Conservation (phyloP, 1,284 basidiomycete species). For the Neonothopanus nambi region DNA sequence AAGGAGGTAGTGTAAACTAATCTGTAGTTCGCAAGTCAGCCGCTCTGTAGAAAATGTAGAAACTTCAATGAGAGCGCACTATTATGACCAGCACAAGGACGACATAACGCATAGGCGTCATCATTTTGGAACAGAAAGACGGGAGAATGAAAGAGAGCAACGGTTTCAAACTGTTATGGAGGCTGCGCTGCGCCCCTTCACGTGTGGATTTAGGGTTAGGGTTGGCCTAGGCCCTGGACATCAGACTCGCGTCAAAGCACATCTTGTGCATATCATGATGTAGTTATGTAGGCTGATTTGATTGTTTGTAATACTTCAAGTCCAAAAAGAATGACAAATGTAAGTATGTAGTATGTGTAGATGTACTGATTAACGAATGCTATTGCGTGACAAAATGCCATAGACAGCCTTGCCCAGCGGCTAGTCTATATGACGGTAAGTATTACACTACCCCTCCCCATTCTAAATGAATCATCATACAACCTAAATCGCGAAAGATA, state of each 20-base stretch:
- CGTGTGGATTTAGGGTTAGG: not conserved
- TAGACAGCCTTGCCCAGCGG: no score
- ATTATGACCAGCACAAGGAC: conserved; percentile 66
- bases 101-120: conserved; percentile 76
- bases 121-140: conserved; percentile 69
- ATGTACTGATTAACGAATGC: not conserved
- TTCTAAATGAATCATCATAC: conserved; percentile 1
- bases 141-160: conserved; percentile 7
- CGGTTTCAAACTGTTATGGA: not conserved
- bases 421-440: no score
- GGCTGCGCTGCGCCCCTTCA: not conserved
- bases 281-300: no score
- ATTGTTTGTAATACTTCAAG: no score
- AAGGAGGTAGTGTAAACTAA: conserved; percentile 71
- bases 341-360: no score
- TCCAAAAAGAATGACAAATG: no score
- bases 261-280: no score
- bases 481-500: not conserved
- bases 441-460: not conserved
- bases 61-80: conserved; percentile 38
- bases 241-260: not conserved
- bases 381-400: not conserved
- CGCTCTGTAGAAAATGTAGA: conserved; percentile 1
- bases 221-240: not conserved
- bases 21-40: conserved; percentile 37